These are phyloP conservation scores for Azolla pinnata DNA, from an alignment of 75 land plant species.

Conservation along the genomic window DNA sequence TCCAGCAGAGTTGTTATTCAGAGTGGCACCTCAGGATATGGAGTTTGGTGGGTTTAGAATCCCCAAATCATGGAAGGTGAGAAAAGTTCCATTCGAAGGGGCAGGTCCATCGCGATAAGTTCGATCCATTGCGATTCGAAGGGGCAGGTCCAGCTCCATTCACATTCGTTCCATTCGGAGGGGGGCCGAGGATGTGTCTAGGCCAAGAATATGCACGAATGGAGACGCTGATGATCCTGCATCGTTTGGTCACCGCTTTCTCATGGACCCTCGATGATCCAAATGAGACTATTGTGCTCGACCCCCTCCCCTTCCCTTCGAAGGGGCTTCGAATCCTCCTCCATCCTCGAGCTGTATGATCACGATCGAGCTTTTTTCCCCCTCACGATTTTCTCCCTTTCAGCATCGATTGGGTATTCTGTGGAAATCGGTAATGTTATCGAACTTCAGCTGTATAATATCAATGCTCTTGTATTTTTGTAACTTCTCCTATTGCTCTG, in stretches of 20 bases:
- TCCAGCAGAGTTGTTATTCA: slow-evolving; percentile 28
- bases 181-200: too few relatives aligned
- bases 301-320: slow-evolving; percentile 23
- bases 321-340: slow-evolving; percentile 19
- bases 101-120: not conserved
- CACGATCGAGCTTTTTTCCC: too few relatives aligned
- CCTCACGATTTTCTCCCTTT: too few relatives aligned
- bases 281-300: slow-evolving; percentile 17
- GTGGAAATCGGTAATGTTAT: too few relatives aligned
- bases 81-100: not conserved
- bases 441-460: too few relatives aligned
- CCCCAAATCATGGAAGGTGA: slow-evolving; percentile 58
- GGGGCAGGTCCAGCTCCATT: too few relatives aligned
- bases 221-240: slow-evolving; percentile 36
- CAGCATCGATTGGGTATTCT: too few relatives aligned
- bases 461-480: too few relatives aligned
- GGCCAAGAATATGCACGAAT: slow-evolving; percentile 38
- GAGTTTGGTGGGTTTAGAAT: slow-evolving; percentile 40
- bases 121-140: too few relatives aligned
- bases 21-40: slow-evolving; percentile 32
- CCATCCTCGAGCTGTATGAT: not conserved
- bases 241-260: slow-evolving; percentile 26
- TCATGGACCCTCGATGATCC: slow-evolving; percentile 26
- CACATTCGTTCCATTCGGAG: too few relatives aligned
- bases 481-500: too few relatives aligned